These are phyloP conservation scores for Naganishia friedmannii DNA, from an alignment of 768 basidiomycete species.

Conservation along the genomic window DNA sequence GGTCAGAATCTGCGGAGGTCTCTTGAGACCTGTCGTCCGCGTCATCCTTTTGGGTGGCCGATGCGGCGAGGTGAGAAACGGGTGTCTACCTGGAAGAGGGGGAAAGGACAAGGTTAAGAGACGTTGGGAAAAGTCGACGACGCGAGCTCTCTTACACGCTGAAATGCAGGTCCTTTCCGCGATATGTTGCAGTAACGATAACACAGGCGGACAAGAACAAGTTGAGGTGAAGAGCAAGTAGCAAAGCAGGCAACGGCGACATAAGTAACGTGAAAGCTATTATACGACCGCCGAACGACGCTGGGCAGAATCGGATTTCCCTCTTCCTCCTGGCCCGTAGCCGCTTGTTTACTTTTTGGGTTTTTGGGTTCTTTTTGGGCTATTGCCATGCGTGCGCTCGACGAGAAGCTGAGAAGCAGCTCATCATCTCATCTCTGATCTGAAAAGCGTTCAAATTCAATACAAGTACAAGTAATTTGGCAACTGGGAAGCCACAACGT, in stretches of 20 bases:
- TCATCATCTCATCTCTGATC: no score
- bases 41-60: background rate
- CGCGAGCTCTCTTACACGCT: no score
- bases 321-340: background rate
- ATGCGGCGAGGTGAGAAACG: background rate
- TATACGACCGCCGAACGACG: background rate
- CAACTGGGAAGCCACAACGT: background rate
- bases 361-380: no score
- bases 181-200: no score
- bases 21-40: constrained; percentile 12
- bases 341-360: constrained; percentile 4
- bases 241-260: no score
- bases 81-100: background rate
- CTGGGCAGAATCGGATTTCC: background rate
- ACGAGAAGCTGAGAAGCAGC: no score
- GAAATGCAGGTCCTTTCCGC: no score
- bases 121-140: background rate
- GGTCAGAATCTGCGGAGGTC: background rate
- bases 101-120: background rate
- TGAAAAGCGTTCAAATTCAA: no score
- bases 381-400: background rate
- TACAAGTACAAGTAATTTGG: background rate
- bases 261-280: no score
- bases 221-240: no score
- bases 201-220: no score